Conservation (phyloP, 768 basidiomycete species). For the Russula sp. region DNA sequence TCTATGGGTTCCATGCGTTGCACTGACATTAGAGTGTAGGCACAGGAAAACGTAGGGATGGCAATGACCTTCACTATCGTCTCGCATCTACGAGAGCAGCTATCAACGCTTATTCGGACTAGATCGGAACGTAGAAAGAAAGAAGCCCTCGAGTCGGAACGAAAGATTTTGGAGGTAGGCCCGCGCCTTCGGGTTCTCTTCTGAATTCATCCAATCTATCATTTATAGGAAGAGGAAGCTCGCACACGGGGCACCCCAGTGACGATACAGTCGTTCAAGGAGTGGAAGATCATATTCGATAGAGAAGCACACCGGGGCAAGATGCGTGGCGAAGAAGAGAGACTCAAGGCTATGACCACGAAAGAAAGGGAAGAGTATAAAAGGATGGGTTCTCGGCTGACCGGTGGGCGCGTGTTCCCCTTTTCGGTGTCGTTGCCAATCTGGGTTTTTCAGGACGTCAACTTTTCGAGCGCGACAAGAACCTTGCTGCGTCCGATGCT, state of each 20-base stretch:
- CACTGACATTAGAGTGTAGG: constrained; percentile 42
- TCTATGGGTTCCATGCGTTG: neutral
- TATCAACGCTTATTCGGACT: constrained; percentile 58
- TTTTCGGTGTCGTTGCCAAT: constrained; percentile 11
- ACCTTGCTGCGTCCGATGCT: constrained; percentile 71
- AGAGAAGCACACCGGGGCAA: constrained; percentile 58
- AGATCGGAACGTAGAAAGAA: constrained; percentile 55
- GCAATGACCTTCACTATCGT: constrained; percentile 98
- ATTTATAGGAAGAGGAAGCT: constrained; percentile 76
- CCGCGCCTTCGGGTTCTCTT: neutral
- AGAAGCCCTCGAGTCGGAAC: constrained; percentile 72
- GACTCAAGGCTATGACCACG: constrained; percentile 60
- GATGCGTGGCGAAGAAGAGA: constrained; percentile 74
- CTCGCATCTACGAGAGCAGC: constrained; percentile 75
- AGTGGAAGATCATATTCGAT: constrained; percentile 80
- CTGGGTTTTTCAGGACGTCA: constrained; percentile 66
- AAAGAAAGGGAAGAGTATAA: constrained; percentile 88
- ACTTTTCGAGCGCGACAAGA: constrained; percentile 81
- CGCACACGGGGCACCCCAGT: constrained; percentile 91
- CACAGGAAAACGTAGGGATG: constrained; percentile 87
- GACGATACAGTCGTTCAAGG: constrained; percentile 72
- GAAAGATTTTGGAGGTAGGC: constrained; percentile 69
- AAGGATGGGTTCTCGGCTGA: constrained; percentile 55
- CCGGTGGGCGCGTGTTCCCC: constrained; percentile 51
- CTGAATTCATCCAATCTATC: constrained; percentile 16